Evolutionary conservation across 371 early-diverging fungal genomes (phyloP).

Genomic region (Mucor irregularis): DNA sequence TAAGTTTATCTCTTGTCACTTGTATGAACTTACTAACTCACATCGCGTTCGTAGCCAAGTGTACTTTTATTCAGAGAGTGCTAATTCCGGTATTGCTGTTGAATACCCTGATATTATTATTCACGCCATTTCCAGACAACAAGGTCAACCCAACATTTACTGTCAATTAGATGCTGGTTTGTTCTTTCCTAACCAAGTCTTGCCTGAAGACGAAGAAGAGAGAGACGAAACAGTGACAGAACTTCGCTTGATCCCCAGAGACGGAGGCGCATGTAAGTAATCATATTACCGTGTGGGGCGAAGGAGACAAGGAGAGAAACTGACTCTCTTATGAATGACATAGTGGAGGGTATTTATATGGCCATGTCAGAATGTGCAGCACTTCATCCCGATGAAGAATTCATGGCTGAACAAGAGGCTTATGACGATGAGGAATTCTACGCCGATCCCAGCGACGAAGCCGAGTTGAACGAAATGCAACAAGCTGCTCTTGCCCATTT

Average conservation of each 20-base stretch:
- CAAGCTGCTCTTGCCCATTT: constrained; percentile 47
- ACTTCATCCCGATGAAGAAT: constrained; percentile 68
- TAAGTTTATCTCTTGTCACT: constrained; percentile 7
- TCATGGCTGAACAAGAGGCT: constrained; percentile 42
- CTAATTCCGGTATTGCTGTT: constrained; percentile 59
- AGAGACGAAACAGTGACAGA: constrained; percentile 62
- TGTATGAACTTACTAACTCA: neutral
- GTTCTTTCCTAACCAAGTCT: constrained; percentile 42
- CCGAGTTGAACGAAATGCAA: constrained; percentile 46
- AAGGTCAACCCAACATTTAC: constrained; percentile 66
- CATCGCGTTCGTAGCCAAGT: constrained; percentile 28
- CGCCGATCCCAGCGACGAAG: constrained; percentile 47
- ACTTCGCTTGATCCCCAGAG: constrained; percentile 67
- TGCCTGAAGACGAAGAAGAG: constrained; percentile 56
- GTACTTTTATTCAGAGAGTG: constrained; percentile 53
- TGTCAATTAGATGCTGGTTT: constrained; percentile 67
- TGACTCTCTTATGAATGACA: neutral
- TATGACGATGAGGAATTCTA: constrained; percentile 49
- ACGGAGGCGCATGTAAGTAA: constrained; percentile 60
- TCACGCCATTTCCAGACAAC: constrained; percentile 78
- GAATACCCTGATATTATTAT: constrained; percentile 78
- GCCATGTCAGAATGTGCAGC: constrained; percentile 78
- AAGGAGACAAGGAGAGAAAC: no score
- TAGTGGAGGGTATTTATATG: constrained; percentile 75
- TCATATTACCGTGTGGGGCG: no score